A percentile compares a stretch with the other conserved stretches of the same genome.
Conservation (phyloP, 1,284 basidiomycete species). For the Entoloma clypeatum region DNA sequence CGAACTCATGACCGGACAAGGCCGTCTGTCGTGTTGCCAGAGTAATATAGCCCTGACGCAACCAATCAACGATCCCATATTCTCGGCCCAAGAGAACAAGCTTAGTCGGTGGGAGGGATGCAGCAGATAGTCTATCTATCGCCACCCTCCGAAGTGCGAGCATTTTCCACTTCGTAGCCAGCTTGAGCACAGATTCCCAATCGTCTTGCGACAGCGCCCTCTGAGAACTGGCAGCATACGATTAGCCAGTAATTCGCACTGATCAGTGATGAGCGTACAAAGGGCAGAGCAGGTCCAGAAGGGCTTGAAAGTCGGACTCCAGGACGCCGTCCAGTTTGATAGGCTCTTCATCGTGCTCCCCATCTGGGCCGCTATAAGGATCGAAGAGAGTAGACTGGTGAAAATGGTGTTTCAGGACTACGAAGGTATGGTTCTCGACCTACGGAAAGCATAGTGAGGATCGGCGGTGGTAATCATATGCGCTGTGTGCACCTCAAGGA, state of each 20-base stretch:
- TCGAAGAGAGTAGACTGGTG: background rate
- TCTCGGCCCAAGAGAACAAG: constrained; percentile 6
- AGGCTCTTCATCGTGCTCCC: background rate
- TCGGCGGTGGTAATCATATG: too few species aligned
- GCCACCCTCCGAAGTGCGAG: constrained; percentile 13
- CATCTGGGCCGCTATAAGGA: background rate
- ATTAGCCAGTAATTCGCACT: background rate
- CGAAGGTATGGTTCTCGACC: too few species aligned
- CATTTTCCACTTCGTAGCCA: constrained; percentile 15
- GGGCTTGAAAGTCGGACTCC: constrained; percentile 11
- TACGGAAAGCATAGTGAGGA: too few species aligned
- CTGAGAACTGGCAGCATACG: background rate
- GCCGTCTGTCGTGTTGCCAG: background rate
- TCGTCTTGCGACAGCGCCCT: constrained; percentile 6
- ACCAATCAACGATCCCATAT: constrained; percentile 10
- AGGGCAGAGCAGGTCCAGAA: constrained; percentile 15
- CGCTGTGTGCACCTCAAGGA: too few species aligned
- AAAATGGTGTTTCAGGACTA: too few species aligned
- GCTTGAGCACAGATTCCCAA: constrained; percentile 12
- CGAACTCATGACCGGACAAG: background rate
- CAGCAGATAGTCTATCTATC: constrained; percentile 8
- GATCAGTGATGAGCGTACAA: constrained; percentile 1
- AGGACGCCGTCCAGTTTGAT: constrained; percentile 7
- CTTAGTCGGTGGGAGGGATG: constrained; percentile 4
- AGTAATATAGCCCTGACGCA: constrained; percentile 8